Conservation (phyloP, 228 moss, liverwort and hornwort species). For the Sphagnum fallax region DNA sequence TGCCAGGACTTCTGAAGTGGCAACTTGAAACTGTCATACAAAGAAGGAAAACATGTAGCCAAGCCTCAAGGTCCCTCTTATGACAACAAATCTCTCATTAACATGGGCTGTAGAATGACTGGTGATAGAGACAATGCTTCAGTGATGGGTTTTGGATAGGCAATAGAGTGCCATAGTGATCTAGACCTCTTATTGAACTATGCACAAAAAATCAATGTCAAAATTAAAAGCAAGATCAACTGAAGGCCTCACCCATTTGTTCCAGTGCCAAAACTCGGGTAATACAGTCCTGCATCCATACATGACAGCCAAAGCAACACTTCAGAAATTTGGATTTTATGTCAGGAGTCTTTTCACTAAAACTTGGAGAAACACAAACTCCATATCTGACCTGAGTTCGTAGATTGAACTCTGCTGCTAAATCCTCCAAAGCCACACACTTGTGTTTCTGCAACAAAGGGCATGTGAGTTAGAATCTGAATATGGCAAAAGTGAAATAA, state of each 20-base stretch:
- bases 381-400: slow-evolving; percentile 64
- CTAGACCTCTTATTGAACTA: too few species aligned
- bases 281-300: slow-evolving; percentile 74
- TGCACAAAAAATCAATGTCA: background rate
- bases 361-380: background rate
- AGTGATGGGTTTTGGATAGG: too few species aligned
- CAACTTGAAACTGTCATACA: too few species aligned
- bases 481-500: background rate
- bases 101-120: too few species aligned
- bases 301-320: slow-evolving; percentile 1
- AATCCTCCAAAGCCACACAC: slow-evolving; percentile 91
- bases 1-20: too few species aligned
- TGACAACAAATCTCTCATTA: too few species aligned
- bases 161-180: too few species aligned
- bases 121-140: too few species aligned
- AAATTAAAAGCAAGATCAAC: background rate
- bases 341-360: background rate
- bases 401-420: slow-evolving; percentile 90
- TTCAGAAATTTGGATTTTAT: background rate
- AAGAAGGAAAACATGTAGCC: too few species aligned
- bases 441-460: slow-evolving; percentile 64
- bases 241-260: slow-evolving; percentile 71
- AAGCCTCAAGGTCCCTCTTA: too few species aligned
- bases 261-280: slow-evolving; percentile 83
- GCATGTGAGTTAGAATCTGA: background rate